A percentile compares a stretch with the other conserved stretches of the same genome.
Conservation (phyloP, 2,329 filamentous ascomycete genomes). For the Apiospora malaysiana region DNA sequence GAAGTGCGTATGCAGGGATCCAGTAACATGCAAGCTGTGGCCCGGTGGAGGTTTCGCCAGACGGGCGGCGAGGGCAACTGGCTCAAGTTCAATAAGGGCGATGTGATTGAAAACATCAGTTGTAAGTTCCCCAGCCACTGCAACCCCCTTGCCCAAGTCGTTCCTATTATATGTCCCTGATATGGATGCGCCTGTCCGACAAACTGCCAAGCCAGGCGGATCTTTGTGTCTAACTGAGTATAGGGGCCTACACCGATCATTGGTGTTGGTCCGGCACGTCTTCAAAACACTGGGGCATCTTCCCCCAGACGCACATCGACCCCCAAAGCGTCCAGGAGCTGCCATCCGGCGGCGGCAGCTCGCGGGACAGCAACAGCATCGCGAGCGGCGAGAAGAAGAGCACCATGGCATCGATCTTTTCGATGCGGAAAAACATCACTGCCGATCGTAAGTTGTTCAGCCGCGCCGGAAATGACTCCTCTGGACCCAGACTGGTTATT, state of each 20-base stretch:
- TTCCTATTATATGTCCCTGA: background rate
- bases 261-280: conserved; percentile 44
- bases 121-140: conserved; percentile 33
- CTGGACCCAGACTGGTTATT: conserved; percentile 18
- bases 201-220: background rate
- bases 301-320: conserved; percentile 42
- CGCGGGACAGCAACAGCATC: conserved; percentile 33
- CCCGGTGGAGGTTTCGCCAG: conserved; percentile 60
- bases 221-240: background rate
- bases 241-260: conserved; percentile 40
- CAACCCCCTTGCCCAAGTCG: background rate
- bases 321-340: conserved; percentile 34
- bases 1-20: conserved; percentile 54
- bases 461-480: conserved; percentile 2
- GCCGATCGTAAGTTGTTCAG: conserved; percentile 23
- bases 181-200: background rate
- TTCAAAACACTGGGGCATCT: conserved; percentile 40
- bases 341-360: conserved; percentile 26
- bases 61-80: conserved; percentile 51
- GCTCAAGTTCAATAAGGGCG: conserved; percentile 70
- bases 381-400: conserved; percentile 39
- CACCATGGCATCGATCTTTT: conserved; percentile 17
- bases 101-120: conserved; percentile 67
- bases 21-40: conserved; percentile 54
- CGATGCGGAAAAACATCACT: conserved; percentile 15